Evolutionary conservation across 345 rosid species (phyloP), one percentile per base, ranked within the genome.

Genomic region (Zanthoxylum bungeanum): DNA sequence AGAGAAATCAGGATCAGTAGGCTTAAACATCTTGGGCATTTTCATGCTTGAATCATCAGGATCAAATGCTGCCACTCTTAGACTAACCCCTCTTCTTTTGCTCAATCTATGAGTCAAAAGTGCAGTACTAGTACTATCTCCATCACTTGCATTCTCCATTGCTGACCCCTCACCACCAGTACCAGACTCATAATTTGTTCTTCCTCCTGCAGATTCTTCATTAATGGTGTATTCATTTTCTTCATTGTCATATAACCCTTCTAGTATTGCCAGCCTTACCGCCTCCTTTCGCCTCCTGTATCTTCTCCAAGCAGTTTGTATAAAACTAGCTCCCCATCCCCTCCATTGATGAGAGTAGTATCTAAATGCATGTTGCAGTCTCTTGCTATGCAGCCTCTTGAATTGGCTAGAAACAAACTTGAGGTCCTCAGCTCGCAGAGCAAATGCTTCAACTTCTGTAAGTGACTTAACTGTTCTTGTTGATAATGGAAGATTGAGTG

Each of bases 301-400:
- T 59, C 97, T 42, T 64, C 91, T 83, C 97, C 98, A 91, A 0
- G 97, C 93, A 33, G 84, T 88, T 76, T 93, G 89, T 39, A 93
- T 82, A 50, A 80, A 88, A 73, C 93, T 80, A 55, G 98, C 88
- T 50, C 92, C 96, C 97, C 91, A 93, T 0, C 93, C 81, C 75
- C 95, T 82, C 97, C 97, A 89, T 31, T 93, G 98, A 72, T 93
- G 98, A 19, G 98, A 93, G 74, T 93, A 88, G 82, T 93, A 93
- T 82, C 98, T 83, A 79, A 91, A 91, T 50, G 98, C 97, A 69
- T 93, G 96, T 65, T 93, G 97, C 40, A 93, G 87, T 69, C 78
- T 85, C 89, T 93, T 89, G 89, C 96, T 89, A 69, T 91, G 92
- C 34, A 91, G 82, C 7, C 95, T 85, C 73, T 92, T 91, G 72